Percentiles rank a stretch among this genome's conserved stretches.
Evolutionary conservation across 768 basidiomycete species (phyloP).

Genomic region (Tricholoma bakamatsutake): DNA sequence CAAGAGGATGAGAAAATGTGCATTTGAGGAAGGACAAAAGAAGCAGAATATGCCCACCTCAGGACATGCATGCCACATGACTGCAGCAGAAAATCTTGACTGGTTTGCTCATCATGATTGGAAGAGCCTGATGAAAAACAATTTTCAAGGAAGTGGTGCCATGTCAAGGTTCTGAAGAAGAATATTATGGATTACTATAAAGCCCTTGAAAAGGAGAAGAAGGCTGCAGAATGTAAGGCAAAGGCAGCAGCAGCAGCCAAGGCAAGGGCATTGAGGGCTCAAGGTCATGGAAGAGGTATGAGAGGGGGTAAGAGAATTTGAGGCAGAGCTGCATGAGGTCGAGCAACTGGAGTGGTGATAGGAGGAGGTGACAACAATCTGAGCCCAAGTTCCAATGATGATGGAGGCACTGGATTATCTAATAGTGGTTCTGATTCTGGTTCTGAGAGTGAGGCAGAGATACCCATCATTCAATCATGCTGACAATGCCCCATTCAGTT

Average conservation of each 20-base stretch:
- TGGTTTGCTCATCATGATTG: slow-evolving; percentile 2
- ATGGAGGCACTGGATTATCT: slow-evolving; percentile 2
- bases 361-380: neutral
- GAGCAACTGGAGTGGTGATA: neutral
- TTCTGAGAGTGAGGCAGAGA: slow-evolving; percentile 4
- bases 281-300: neutral
- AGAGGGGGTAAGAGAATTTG: slow-evolving; percentile 2
- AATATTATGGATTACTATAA: slow-evolving; percentile 1
- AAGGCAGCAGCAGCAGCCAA: slow-evolving; percentile 2
- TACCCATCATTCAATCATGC: slow-evolving; percentile 3
- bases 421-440: slow-evolving; percentile 3
- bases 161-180: slow-evolving; percentile 5
- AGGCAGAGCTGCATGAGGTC: neutral
- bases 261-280: slow-evolving; percentile 1
- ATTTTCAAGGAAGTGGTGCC: slow-evolving; percentile 4
- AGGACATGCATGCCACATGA: slow-evolving; percentile 5
- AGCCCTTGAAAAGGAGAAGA: slow-evolving; percentile 5
- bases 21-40: slow-evolving; percentile 7
- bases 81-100: slow-evolving; percentile 6
- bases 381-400: neutral
- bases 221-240: neutral
- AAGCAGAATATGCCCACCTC: slow-evolving; percentile 2
- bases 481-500: slow-evolving; percentile 1
- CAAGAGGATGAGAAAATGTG: slow-evolving; percentile 4
- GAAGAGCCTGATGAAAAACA: slow-evolving; percentile 1